phyloP scores from a whole-genome alignment of 73 alveolate genomes.

The Symbiodinium pilosum region DNA sequence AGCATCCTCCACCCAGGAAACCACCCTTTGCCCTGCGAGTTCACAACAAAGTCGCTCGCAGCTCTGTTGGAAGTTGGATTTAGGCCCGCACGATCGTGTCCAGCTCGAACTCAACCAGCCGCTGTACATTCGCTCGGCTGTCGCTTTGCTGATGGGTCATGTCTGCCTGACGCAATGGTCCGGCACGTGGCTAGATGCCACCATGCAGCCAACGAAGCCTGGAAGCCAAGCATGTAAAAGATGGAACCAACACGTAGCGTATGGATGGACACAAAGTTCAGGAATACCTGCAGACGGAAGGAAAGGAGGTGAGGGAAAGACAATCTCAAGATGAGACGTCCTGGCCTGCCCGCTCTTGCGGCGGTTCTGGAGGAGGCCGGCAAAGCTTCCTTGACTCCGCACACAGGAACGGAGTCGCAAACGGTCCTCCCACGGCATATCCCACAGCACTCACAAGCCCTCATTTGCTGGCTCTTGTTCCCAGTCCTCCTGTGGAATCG shows the following conservation, averaged over 20 bases:
- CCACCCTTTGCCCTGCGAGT: not conserved
- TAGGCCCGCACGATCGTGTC: conserved; percentile 34
- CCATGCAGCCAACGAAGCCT: not conserved
- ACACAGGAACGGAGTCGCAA: conserved; percentile 29
- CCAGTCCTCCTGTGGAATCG: conserved; percentile 52
- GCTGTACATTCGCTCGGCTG: conserved; percentile 13
- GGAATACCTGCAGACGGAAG: not conserved
- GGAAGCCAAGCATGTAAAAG: conserved; percentile 62
- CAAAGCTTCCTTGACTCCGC: conserved; percentile 35
- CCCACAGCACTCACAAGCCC: too few species aligned
- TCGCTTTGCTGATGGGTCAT: conserved; percentile 44
- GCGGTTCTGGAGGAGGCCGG: conserved; percentile 68
- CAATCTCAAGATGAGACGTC: not conserved
- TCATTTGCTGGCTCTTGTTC: too few species aligned
- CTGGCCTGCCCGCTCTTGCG: conserved; percentile 56
- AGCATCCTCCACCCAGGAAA: too few species aligned
- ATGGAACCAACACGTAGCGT: conserved; percentile 67
- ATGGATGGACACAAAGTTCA: conserved; percentile 53
- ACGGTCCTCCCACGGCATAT: conserved; percentile 24
- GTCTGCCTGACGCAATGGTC: conserved; percentile 6
- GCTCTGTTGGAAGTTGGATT: not conserved
- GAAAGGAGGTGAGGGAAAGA: too few species aligned
- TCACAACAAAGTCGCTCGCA: not conserved
- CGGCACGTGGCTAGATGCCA: not conserved
- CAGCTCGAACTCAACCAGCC: conserved; percentile 28